Base-by-base conservation (phyloP, 768 basidiomycete species). In the Amanita subjunquillea region DNA sequence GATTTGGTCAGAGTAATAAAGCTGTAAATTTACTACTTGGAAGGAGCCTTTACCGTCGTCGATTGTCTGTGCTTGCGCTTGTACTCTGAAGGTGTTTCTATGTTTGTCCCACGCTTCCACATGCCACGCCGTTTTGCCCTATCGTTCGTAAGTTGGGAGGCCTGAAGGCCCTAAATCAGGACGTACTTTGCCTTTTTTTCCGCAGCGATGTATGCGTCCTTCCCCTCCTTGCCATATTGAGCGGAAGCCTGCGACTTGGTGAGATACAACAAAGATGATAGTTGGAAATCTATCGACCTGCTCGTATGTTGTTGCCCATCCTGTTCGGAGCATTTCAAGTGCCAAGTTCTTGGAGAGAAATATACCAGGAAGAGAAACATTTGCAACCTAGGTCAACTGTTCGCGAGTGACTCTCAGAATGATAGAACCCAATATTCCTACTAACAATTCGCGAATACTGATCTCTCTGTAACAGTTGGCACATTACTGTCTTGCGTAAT, bases 381-480 rank as follows among this genome's bases (percentile, higher is more conserved):
- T 71, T 3, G 85, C 78, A 4, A 92, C 85, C 88, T 93, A 44
- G 37, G 29, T 7, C 15, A 45, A n/a, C 27, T 17, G 29, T 45
- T 5, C 34, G 17, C 23, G 55, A 13, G 49, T 12, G 40, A n/a
- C 42, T 37, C 45, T 36, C 29, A 8, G 38, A 42, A 49, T 42
- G n/a, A 41, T 36, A 7, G n/a, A 34, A 43, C 45, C 32, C 10
- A 13, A 46, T 30, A 40, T 25, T 23, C 10, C 45, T 20, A 73
- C 83, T 53, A 57, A 93, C 94, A 17, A 90, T 74, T 15, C 94
- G 84, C 3, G 72, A 70, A 63, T 95, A 96, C 58, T 92, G 93
- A 62, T 97, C 94, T 42, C 79, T 80, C 6, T 78, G 72, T 39
- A 88, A 55, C 6, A 93, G 62, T 57, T 91, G 87, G 57, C 87